These are phyloP conservation scores for Solanum ahanhuiri DNA, from an alignment of 257 asterid species.

Conservation along the genomic window DNA sequence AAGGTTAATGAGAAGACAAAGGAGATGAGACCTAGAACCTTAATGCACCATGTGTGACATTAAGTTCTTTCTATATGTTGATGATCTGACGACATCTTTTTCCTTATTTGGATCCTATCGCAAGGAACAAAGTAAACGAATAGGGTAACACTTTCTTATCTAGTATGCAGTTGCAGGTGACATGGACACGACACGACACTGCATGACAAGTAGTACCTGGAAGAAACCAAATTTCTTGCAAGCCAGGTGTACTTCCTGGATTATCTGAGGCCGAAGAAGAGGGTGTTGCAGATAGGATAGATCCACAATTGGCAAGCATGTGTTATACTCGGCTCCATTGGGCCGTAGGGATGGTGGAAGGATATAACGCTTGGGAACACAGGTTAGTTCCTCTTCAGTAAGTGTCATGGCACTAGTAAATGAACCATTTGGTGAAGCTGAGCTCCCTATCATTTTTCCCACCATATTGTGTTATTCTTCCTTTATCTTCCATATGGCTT, in stretches of 20 bases:
- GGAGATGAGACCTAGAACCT: background rate
- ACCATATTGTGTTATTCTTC: background rate
- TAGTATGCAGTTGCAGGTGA: background rate
- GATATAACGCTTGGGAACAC: slow-evolving; percentile 29
- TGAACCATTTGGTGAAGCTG: background rate
- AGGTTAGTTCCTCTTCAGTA: slow-evolving; percentile 18
- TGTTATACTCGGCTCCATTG: background rate
- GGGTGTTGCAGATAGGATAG: slow-evolving; percentile 11
- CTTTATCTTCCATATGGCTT: background rate
- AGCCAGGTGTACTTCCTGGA: slow-evolving; percentile 22
- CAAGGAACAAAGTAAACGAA: background rate
- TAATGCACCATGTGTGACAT: background rate
- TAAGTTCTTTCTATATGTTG: background rate
- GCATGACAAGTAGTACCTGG: slow-evolving; percentile 24
- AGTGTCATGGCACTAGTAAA: slow-evolving; percentile 33
- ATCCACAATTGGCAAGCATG: slow-evolving; percentile 31
- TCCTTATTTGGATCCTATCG: background rate
- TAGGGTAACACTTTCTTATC: background rate
- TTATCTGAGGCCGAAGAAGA: slow-evolving; percentile 10
- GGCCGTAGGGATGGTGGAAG: slow-evolving; percentile 42
- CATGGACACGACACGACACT: background rate
- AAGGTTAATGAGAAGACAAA: background rate
- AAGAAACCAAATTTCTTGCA: slow-evolving; percentile 36
- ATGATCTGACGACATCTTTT: background rate
- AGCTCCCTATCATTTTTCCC: background rate